Percentiles rank a stretch among this genome's conserved stretches.
phyloP scores from a whole-genome alignment of 495 filamentous ascomycete species.

The Sabuloglossum arenarium region DNA sequence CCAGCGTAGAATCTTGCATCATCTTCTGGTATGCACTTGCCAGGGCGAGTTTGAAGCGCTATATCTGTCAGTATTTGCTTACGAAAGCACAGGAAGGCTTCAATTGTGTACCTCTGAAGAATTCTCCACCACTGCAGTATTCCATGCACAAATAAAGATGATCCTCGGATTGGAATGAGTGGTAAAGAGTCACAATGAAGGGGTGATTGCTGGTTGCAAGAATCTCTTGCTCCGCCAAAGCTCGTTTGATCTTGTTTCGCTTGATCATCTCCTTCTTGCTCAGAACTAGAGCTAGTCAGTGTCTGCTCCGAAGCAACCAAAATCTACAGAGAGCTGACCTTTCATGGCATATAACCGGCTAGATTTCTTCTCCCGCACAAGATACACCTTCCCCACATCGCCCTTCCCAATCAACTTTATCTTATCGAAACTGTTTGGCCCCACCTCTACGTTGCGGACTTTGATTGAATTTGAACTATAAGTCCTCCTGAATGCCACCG shows the following conservation, averaged over 20 bases:
- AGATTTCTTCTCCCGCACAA: slow-evolving; percentile 95
- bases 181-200: slow-evolving; percentile 95
- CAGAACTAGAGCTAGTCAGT: slow-evolving; percentile 38
- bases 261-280: slow-evolving; percentile 99
- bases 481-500: slow-evolving; percentile 68
- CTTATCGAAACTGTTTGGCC: slow-evolving; percentile 93
- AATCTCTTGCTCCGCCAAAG: slow-evolving; percentile 93
- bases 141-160: slow-evolving; percentile 98
- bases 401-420: slow-evolving; percentile 98
- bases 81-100: neutral
- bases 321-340: slow-evolving; percentile 30
- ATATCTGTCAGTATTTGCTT: neutral
- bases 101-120: slow-evolving; percentile 51
- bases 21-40: slow-evolving; percentile 92
- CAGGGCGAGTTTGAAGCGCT: slow-evolving; percentile 88
- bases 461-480: slow-evolving; percentile 99
- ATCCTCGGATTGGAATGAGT: slow-evolving; percentile 97
- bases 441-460: slow-evolving; percentile 88
- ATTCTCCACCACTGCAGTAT: slow-evolving; percentile 96
- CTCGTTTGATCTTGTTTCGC: slow-evolving; percentile 98
- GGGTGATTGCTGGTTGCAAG: slow-evolving; percentile 95
- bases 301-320: neutral
- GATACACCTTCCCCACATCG: slow-evolving; percentile 94
- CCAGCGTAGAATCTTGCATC: slow-evolving; percentile 95
- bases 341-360: slow-evolving; percentile 95